Evolutionary conservation across 768 basidiomycete genomes (phyloP).

Genomic region (Nevesoporus exiguus): DNA sequence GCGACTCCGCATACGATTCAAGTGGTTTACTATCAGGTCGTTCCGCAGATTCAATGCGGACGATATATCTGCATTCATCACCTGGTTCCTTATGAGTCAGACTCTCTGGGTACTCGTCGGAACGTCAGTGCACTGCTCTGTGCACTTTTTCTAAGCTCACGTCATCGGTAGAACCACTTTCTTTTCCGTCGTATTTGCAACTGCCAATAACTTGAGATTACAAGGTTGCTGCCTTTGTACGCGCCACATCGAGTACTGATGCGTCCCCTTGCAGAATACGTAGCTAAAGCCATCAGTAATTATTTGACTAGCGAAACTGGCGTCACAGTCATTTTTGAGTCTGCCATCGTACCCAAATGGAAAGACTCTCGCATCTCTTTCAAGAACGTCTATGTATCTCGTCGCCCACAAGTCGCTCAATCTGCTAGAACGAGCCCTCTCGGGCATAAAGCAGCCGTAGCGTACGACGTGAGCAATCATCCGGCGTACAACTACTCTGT

Average conservation of each 20-base stretch:
- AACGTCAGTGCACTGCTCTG: conserved; percentile 34
- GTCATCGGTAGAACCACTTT: conserved; percentile 72
- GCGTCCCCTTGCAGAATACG: conserved; percentile 51
- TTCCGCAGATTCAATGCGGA: conserved; percentile 95
- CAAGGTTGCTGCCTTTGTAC: conserved; percentile 53
- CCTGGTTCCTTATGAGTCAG: conserved; percentile 95
- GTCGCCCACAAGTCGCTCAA: conserved; percentile 49
- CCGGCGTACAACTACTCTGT: conserved; percentile 60
- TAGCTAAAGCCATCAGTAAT: conserved; percentile 86
- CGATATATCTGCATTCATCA: conserved; percentile 94
- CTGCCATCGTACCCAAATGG: conserved; percentile 97
- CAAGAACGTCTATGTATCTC: conserved; percentile 93
- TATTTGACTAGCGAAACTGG: conserved; percentile 94
- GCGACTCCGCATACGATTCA: conserved; percentile 84
- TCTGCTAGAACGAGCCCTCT: conserved; percentile 17
- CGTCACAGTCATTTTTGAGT: conserved; percentile 92
- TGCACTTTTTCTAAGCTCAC: neutral
- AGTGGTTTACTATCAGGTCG: conserved; percentile 94
- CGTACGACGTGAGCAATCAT: conserved; percentile 76
- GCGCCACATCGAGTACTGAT: neutral
- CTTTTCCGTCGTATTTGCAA: conserved; percentile 89
- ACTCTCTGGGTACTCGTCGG: conserved; percentile 94
- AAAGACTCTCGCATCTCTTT: conserved; percentile 94
- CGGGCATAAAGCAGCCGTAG: conserved; percentile 56
- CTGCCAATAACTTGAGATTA: conserved; percentile 79